Base-by-base conservation (phyloP, 1,284 basidiomycete genomes). In the Puccinia hordei region DNA sequence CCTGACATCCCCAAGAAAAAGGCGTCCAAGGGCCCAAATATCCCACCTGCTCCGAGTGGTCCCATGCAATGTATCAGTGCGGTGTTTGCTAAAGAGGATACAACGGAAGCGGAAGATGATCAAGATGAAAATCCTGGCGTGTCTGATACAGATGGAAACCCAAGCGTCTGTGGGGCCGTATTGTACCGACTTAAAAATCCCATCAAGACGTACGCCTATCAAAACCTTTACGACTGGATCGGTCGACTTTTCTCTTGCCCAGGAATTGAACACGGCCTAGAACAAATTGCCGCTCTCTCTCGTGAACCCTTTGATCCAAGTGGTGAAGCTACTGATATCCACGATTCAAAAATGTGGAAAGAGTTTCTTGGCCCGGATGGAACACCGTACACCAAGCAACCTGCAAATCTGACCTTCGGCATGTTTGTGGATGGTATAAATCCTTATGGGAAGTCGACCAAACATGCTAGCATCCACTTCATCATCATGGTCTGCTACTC, bases 351-450 rank as follows among this genome's bases (percentile, higher is more conserved):
- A 1, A 53, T 30, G 19, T 77, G 75, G 75, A 77, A 77, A 69
- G 19, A 53, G 33, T 77, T 77, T 33, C 44, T 55, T 41, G 75
- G 75, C 13, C 46, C 61, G n/a, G 65, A 77, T 27, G 75, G 75
- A 55, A 35, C 13, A 13, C 75, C 51, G 22, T 77, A 63, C 30
- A 77, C 75, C 19, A 53, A 12, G 3, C 13, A 44, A 41, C 22
- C 35, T 10, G 27, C 41, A 24, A 68, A 77, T 69, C 46, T 77
- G 15, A 69, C 75, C n/a, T 77, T 77, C 55, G 75, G 75, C 24
- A 68, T 77, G 30, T 77, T 77, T n/a, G 35, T 77, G 41, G 75
- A 77, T 24, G 75, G 49, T 19, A 77, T 77, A 22, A 77, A 77
- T 66, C 59, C 74, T 35, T 77, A 68, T 57, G 51, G 51, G 35